A percentile compares a stretch with the other conserved stretches of the same genome.
Evolutionary conservation across 192 early-diverging fungal genomes (phyloP).

Genomic region (Gamsiella multidivaricata): DNA sequence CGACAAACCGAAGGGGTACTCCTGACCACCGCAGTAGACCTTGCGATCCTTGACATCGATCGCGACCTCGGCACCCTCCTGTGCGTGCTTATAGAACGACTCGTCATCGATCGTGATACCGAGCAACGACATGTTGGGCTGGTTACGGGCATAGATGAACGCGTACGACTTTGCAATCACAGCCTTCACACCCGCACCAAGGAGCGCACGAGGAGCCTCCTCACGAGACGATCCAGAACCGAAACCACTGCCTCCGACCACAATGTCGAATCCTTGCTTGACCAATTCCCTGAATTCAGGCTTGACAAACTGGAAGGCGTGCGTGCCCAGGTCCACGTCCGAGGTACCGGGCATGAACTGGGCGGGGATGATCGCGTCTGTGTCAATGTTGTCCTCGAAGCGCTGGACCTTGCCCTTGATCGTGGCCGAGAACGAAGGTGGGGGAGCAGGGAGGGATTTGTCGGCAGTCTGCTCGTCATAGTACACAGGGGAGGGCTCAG

Average conservation of each 20-base stretch:
- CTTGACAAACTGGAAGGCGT: constrained; percentile 78
- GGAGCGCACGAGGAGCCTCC: constrained; percentile 81
- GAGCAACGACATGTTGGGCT: constrained; percentile 85
- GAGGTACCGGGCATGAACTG: constrained; percentile 79
- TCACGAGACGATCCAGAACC: constrained; percentile 83
- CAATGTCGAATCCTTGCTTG: constrained; percentile 72
- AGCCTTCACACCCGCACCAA: constrained; percentile 74
- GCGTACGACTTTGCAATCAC: constrained; percentile 87
- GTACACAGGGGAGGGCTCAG: constrained; percentile 71
- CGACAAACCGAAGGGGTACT: constrained; percentile 71
- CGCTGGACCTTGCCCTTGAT: constrained; percentile 76
- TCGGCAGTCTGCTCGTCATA: constrained; percentile 41
- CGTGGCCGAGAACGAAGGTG: constrained; percentile 54
- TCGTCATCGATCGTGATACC: constrained; percentile 81
- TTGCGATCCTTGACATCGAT: constrained; percentile 76
- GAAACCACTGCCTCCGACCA: constrained; percentile 79
- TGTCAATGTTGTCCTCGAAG: constrained; percentile 83
- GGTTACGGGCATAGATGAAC: constrained; percentile 86
- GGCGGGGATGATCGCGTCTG: constrained; percentile 83
- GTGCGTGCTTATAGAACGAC: constrained; percentile 77
- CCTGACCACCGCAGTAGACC: constrained; percentile 67
- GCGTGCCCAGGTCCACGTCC: constrained; percentile 76
- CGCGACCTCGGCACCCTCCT: constrained; percentile 77
- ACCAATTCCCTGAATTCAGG: constrained; percentile 78
- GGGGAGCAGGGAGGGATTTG: constrained; percentile 24